phyloP scores from a whole-genome alignment of 441 rosid genomes.

The Adansonia rubrostipa region DNA sequence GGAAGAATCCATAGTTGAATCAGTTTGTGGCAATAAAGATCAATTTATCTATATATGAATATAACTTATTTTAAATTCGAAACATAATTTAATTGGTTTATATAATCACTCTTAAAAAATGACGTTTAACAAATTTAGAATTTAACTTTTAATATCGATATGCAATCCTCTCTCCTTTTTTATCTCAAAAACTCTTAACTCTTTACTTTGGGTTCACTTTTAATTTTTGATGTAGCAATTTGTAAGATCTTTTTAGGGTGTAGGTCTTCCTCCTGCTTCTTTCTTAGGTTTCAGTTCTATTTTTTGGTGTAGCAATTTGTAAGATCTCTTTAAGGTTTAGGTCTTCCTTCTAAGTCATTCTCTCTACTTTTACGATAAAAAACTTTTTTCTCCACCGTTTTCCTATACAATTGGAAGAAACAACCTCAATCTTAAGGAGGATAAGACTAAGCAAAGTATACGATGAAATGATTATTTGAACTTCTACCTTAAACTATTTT shows the following conservation, averaged over 20 bases:
- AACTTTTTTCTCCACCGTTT: neutral
- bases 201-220: too few species aligned
- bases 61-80: too few species aligned
- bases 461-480: neutral
- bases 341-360: neutral
- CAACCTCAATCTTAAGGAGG: neutral
- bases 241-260: too few species aligned
- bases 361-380: neutral
- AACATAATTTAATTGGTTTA: too few species aligned
- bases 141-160: too few species aligned
- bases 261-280: too few species aligned
- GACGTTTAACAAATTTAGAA: too few species aligned
- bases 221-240: too few species aligned
- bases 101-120: too few species aligned
- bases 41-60: neutral
- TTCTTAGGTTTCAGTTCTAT: too few species aligned
- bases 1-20: neutral
- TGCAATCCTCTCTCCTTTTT: too few species aligned
- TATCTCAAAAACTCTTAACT: too few species aligned
- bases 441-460: neutral
- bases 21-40: neutral
- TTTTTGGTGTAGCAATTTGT: neutral
- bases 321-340: neutral
- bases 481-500: neutral
- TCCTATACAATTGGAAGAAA: neutral